Base-by-base conservation (phyloP, 2,329 filamentous ascomycete genomes). In the Diplodia seriata region DNA sequence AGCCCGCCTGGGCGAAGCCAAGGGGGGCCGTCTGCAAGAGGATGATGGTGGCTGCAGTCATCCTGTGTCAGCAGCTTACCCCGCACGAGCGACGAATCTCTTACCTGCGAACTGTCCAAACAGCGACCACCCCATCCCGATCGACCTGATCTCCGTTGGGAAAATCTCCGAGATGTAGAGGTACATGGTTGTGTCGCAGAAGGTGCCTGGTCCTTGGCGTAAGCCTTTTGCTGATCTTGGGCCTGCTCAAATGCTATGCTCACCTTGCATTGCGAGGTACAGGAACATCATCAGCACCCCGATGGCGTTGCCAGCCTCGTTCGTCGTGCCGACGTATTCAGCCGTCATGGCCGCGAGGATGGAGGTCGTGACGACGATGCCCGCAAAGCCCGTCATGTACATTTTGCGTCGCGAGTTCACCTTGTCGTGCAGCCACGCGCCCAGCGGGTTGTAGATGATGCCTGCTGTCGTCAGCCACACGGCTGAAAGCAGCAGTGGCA, bases 41-140 rank as follows among this genome's bases (percentile, higher is more conserved):
- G 26, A 85, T 81, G 1, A 85, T 62, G 23, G 69, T 69, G 4
- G 71, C 64, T 66, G 43, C 20, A n/a, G 51, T 56, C 38, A 63
- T 51, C 47, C 40, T 66, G 33, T 23, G 64, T 66, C 23, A 66
- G 64, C 54, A n/a, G 15, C 2, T 8, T 20, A 23, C 50, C 38
- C 62, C 51, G 62, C 62, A 55, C 36, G 15, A 15, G 43, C 6
- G 40, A 29, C 33, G 26, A 47, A 49, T 15, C 33, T 15, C 63
- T 59, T 66, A 66, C 64, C 23, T 18, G 69, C 69, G 23, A 73
- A 72, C 18, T 72, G 70, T 3, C 83, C 83, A 64, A 85, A 85
- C 1, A 85, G 70, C 0, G 81, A 83, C 73, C 85, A 83, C 0
- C 82, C 83, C 77, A 85, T 84, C 9, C 83, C 84, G 38, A 84